These are phyloP conservation scores for Epichloe aotearoae DNA, from an alignment of 2,329 filamentous ascomycete species.

Conservation along the genomic window DNA sequence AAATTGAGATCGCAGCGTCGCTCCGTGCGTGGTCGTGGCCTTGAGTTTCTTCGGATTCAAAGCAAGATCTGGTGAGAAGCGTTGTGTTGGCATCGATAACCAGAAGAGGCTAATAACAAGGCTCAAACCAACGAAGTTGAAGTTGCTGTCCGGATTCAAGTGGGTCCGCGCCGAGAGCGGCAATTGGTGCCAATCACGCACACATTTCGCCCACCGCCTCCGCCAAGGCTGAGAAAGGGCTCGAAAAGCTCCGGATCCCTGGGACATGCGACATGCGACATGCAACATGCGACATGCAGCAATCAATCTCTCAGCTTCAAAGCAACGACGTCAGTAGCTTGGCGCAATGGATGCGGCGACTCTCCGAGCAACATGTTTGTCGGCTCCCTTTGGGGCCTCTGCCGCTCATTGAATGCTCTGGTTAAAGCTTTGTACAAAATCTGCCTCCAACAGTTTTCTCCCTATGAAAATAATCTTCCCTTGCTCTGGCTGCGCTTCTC, in stretches of 20 bases:
- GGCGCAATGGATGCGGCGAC: not conserved
- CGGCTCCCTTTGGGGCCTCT: not conserved
- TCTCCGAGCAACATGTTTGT: not conserved
- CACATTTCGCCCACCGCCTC: not conserved
- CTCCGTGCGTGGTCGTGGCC: not conserved
- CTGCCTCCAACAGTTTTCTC: constrained; percentile 35
- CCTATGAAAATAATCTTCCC: constrained; percentile 56
- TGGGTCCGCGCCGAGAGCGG: constrained; percentile 24
- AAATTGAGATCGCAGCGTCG: not conserved
- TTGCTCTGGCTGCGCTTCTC: constrained; percentile 14
- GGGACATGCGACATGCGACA: not conserved
- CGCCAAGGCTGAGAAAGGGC: constrained; percentile 11
- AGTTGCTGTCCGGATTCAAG: constrained; percentile 23
- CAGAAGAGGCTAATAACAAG: constrained; percentile 14
- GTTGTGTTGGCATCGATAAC: constrained; percentile 5
- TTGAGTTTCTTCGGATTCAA: not conserved
- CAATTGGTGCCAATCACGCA: constrained; percentile 15
- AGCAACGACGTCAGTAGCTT: not conserved
- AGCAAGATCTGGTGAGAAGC: not conserved
- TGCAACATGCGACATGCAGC: not conserved
- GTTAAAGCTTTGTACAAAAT: constrained; percentile 35
- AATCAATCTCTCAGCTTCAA: not conserved
- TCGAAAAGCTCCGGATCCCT: not conserved
- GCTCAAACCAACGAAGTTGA: constrained; percentile 12
- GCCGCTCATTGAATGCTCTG: constrained; percentile 12